A percentile compares a stretch with the other conserved stretches of the same genome.
These are phyloP conservation scores for Besnoitia besnoiti DNA, from an alignment of 169 alveolate genomes.

Conservation along the genomic window DNA sequence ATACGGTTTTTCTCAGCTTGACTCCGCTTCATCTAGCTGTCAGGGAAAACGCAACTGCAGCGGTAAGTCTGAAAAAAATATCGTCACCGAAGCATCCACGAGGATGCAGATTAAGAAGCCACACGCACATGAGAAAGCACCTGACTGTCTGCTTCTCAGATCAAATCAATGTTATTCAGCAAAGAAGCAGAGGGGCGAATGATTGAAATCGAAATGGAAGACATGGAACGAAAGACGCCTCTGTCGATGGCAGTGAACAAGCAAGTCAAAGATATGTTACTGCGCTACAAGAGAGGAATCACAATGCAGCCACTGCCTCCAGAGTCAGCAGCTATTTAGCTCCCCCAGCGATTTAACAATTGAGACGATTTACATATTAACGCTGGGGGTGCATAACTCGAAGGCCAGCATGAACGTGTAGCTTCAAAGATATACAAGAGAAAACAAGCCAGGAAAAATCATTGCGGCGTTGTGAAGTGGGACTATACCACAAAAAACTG, in stretches of 20 bases:
- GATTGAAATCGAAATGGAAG: conserved; percentile 33
- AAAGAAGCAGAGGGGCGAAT: conserved; percentile 28
- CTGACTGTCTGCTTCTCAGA: conserved; percentile 17
- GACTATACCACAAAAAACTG: not conserved
- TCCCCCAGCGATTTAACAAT: not conserved
- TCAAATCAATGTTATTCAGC: conserved; percentile 36
- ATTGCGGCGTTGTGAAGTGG: no score
- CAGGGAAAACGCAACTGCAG: conserved; percentile 47
- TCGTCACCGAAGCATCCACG: not conserved
- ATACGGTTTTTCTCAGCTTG: conserved; percentile 7
- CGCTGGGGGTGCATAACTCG: no score
- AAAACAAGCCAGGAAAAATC: no score
- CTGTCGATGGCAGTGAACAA: conserved; percentile 36
- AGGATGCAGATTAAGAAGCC: not conserved
- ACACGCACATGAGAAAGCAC: not conserved
- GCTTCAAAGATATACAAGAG: no score
- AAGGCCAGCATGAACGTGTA: no score
- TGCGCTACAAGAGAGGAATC: conserved; percentile 39
- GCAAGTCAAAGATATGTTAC: conserved; percentile 33
- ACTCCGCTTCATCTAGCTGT: conserved; percentile 59
- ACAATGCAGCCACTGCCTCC: not conserved
- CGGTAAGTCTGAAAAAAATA: not conserved
- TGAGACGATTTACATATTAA: not conserved
- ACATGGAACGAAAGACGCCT: conserved; percentile 44
- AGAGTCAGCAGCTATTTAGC: not conserved